Evolutionary conservation across 805 yeast species (phyloP).

Genomic region (Candida nitratophila): DNA sequence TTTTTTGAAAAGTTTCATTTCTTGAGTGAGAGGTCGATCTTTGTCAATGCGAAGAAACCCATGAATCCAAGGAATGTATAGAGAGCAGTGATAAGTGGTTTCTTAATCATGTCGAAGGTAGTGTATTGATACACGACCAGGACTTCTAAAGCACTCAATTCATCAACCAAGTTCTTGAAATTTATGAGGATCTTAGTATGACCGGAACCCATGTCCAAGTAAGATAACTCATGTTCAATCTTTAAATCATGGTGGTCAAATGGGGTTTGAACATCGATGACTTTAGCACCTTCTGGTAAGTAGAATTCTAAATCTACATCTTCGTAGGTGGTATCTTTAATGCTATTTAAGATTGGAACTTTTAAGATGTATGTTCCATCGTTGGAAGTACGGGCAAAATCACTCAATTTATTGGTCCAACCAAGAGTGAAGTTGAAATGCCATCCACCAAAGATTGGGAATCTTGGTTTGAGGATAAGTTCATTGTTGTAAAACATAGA

Average conservation of each 20-base stretch:
- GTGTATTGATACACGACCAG: slow-evolving; percentile 60
- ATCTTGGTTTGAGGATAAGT: slow-evolving; percentile 73
- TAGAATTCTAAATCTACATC: slow-evolving; percentile 52
- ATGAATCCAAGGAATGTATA: slow-evolving; percentile 55
- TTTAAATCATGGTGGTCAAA: slow-evolving; percentile 28
- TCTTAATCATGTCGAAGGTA: slow-evolving; percentile 42
- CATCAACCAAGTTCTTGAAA: slow-evolving; percentile 62
- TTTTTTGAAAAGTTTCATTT: too few species aligned
- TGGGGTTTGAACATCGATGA: slow-evolving; percentile 51
- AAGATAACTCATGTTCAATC: slow-evolving; percentile 35
- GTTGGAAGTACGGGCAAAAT: slow-evolving; percentile 38
- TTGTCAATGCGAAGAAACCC: slow-evolving; percentile 42
- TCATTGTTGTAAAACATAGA: slow-evolving; percentile 38
- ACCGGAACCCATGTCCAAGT: slow-evolving; percentile 70
- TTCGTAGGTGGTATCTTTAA: slow-evolving; percentile 60
- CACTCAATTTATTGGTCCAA: slow-evolving; percentile 62
- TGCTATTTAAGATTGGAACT: slow-evolving; percentile 70
- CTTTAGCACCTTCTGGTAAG: slow-evolving; percentile 82
- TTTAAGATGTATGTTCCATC: slow-evolving; percentile 49
- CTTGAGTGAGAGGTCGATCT: slow-evolving; percentile 33
- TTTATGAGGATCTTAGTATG: slow-evolving; percentile 64
- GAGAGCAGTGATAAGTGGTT: slow-evolving; percentile 61
- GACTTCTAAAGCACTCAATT: slow-evolving; percentile 48
- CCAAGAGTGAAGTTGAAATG: slow-evolving; percentile 91
- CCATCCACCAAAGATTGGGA: slow-evolving; percentile 97